phyloP scores from a whole-genome alignment of 164 flowering plant genomes.

The Chimonanthus salicifolius region DNA sequence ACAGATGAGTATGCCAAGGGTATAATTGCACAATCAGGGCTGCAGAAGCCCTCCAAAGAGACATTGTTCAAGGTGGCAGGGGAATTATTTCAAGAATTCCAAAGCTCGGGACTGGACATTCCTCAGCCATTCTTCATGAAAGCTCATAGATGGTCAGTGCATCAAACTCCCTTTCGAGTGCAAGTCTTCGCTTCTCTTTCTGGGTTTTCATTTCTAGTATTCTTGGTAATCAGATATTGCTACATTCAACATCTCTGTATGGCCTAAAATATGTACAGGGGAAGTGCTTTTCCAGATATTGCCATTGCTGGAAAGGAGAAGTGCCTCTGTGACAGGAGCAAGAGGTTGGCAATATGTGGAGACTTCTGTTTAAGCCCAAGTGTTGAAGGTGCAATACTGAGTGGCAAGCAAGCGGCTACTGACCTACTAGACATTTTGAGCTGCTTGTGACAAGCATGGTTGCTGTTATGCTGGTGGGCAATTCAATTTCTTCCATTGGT shows the following conservation, averaged over 20 bases:
- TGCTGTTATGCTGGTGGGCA: background rate
- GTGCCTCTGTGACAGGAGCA: slow-evolving; percentile 54
- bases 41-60: slow-evolving; percentile 51
- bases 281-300: slow-evolving; percentile 69
- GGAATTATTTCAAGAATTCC: slow-evolving; percentile 57
- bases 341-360: slow-evolving; percentile 70
- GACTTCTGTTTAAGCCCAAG: slow-evolving; percentile 80
- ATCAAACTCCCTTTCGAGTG: slow-evolving; percentile 1
- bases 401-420: slow-evolving; percentile 67
- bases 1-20: slow-evolving; percentile 52
- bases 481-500: too few species aligned
- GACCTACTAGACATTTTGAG: slow-evolving; percentile 28
- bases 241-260: background rate
- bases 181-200: background rate
- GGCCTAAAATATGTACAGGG: slow-evolving; percentile 35
- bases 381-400: slow-evolving; percentile 77
- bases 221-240: background rate
- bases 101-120: slow-evolving; percentile 33
- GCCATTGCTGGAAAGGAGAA: slow-evolving; percentile 58
- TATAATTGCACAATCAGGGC: slow-evolving; percentile 55
- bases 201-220: background rate
- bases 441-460: slow-evolving; percentile 2
- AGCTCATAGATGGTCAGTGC: slow-evolving; percentile 87
- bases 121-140: slow-evolving; percentile 63
- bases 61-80: slow-evolving; percentile 59